Evolutionary conservation across 768 basidiomycete genomes (phyloP).

Genomic region (Royoungia palumana): DNA sequence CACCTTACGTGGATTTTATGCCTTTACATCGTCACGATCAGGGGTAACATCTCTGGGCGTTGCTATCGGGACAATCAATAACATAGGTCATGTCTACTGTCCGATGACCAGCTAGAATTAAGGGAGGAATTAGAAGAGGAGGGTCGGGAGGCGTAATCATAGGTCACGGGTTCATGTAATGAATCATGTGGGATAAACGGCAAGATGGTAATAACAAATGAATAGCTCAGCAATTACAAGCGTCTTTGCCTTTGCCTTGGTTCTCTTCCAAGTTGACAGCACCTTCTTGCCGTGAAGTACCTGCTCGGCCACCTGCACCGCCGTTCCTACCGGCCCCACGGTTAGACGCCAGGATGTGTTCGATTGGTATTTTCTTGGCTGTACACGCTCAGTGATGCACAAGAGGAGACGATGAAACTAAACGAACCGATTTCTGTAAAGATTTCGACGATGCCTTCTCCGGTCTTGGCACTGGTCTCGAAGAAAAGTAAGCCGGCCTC

Average conservation of each 20-base stretch:
- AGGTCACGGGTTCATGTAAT: constrained; percentile 19
- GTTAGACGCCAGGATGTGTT: constrained; percentile 86
- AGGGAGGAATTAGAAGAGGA: constrained; percentile 28
- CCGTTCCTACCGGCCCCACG: constrained; percentile 64
- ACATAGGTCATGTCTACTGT: constrained; percentile 4
- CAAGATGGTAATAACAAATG: constrained; percentile 17
- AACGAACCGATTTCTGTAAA: constrained; percentile 95
- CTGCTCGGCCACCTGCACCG: constrained; percentile 49
- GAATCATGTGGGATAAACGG: constrained; percentile 16
- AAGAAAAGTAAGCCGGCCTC: constrained; percentile 96
- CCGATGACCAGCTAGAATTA: constrained; percentile 22
- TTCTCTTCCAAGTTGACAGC: constrained; percentile 71
- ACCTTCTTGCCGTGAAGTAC: constrained; percentile 47
- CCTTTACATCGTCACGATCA: constrained; percentile 9
- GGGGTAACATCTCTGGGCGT: background rate
- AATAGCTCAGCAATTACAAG: constrained; percentile 70
- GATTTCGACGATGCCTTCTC: constrained; percentile 91
- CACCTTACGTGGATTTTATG: constrained; percentile 58
- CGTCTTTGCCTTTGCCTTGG: constrained; percentile 63
- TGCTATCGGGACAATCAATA: background rate
- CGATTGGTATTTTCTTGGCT: constrained; percentile 90
- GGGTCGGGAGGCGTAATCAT: constrained; percentile 18
- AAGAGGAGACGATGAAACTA: background rate
- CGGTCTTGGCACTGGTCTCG: constrained; percentile 97
- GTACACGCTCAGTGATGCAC: constrained; percentile 4